A percentile compares a stretch with the other conserved stretches of the same genome.
Evolutionary conservation across 257 asterid species (phyloP).

Genomic region (Rhazya stricta): DNA sequence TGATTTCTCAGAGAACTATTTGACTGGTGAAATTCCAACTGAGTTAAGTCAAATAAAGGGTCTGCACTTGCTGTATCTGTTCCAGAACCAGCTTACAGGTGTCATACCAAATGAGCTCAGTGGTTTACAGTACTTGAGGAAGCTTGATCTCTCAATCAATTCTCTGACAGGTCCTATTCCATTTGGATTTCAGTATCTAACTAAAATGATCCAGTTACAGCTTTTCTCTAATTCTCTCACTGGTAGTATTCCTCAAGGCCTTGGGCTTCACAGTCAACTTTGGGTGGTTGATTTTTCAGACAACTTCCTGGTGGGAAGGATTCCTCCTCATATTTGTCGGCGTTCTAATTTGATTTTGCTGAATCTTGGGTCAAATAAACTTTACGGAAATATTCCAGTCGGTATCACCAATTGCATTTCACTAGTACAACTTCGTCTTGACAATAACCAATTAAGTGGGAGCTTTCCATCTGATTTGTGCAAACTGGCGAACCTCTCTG

Average conservation of each 20-base stretch:
- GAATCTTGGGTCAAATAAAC: constrained; percentile 60
- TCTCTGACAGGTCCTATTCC: constrained; percentile 80
- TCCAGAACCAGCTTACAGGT: constrained; percentile 68
- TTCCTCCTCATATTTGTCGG: constrained; percentile 63
- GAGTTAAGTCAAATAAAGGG: constrained; percentile 51
- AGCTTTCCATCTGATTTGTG: constrained; percentile 69
- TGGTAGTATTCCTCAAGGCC: constrained; percentile 69
- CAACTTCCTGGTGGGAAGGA: constrained; percentile 60
- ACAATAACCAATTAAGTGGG: constrained; percentile 53
- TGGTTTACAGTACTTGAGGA: constrained; percentile 50
- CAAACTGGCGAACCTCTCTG: constrained; percentile 61
- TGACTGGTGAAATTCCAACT: constrained; percentile 66
- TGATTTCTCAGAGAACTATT: constrained; percentile 76
- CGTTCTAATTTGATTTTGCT: constrained; percentile 56
- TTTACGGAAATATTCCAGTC: constrained; percentile 60
- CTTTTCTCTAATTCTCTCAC: constrained; percentile 63
- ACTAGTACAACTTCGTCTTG: constrained; percentile 67
- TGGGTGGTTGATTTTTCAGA: constrained; percentile 85
- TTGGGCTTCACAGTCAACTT: constrained; percentile 60
- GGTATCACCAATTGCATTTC: constrained; percentile 59
- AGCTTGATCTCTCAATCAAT: constrained; percentile 79
- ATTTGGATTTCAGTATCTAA: constrained; percentile 60
- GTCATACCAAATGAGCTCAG: constrained; percentile 70
- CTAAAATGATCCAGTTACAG: constrained; percentile 54
- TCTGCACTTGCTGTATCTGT: constrained; percentile 53